These are phyloP conservation scores for Ashbya aceris DNA, from an alignment of 1,139 yeast genomes.

Conservation along the genomic window DNA sequence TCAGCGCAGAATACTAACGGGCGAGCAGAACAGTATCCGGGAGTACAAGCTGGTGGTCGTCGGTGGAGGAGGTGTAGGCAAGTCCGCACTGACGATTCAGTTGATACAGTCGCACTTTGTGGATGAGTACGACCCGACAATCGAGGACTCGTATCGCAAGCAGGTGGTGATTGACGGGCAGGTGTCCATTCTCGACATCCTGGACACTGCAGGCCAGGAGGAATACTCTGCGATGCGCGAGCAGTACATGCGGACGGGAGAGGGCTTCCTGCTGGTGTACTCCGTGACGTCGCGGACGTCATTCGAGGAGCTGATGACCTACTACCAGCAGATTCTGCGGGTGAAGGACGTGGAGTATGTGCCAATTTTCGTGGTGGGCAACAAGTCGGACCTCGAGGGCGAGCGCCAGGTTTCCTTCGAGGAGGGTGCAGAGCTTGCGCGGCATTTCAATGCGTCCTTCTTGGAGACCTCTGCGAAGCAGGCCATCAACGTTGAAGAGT, in stretches of 20 bases:
- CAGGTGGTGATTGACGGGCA: constrained; percentile 74
- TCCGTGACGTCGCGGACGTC: constrained; percentile 75
- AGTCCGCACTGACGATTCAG: constrained; percentile 88
- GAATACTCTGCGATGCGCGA: constrained; percentile 95
- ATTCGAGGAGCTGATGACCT: constrained; percentile 66
- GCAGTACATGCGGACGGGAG: constrained; percentile 88
- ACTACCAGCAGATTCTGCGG: constrained; percentile 75
- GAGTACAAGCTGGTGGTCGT: constrained; percentile 89
- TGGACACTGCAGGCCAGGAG: constrained; percentile 98
- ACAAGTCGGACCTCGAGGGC: constrained; percentile 68
- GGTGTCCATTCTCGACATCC: constrained; percentile 71
- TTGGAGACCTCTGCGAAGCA: constrained; percentile 92
- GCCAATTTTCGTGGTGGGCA: constrained; percentile 68
- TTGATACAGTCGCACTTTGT: constrained; percentile 86
- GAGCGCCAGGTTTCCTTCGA: constrained; percentile 78
- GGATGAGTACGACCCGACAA: constrained; percentile 95
- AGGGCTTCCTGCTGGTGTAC: constrained; percentile 78
- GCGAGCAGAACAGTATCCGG: constrained; percentile 28
- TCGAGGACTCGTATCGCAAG: constrained; percentile 81
- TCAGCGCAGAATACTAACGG: constrained; percentile 1
- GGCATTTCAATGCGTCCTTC: constrained; percentile 65
- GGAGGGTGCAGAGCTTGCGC: constrained; percentile 74
- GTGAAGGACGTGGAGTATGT: constrained; percentile 74
- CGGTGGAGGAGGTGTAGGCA: constrained; percentile 99
- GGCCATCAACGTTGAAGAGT: constrained; percentile 87